These are phyloP conservation scores for Nepenthes alata DNA, from an alignment of 179 eudicot genomes.

Conservation along the genomic window DNA sequence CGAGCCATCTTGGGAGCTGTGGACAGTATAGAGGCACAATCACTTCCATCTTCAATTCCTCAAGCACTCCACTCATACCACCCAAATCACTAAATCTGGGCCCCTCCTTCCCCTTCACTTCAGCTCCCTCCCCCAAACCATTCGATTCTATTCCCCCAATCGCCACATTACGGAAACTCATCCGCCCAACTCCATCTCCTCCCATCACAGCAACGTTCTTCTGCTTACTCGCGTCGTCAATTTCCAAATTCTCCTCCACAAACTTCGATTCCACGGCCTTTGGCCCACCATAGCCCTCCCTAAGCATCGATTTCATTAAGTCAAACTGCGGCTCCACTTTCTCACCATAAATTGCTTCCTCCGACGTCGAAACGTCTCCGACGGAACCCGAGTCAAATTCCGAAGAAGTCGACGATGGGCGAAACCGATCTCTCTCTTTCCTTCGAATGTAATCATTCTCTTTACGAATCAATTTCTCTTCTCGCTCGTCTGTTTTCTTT, in stretches of 20 bases:
- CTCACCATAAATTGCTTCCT: conserved; percentile 48
- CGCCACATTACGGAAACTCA: conserved; percentile 8
- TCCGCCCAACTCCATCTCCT: conserved; percentile 10
- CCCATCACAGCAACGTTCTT: conserved; percentile 16
- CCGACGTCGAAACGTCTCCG: conserved; percentile 35
- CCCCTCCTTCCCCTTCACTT: conserved; percentile 30
- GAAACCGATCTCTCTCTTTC: not conserved
- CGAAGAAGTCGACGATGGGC: not conserved
- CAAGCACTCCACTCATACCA: conserved; percentile 49
- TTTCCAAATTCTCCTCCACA: conserved; percentile 21
- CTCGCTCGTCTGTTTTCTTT: conserved; percentile 19
- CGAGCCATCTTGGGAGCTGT: conserved; percentile 30
- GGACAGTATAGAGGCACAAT: conserved; percentile 65
- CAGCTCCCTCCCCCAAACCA: conserved; percentile 10
- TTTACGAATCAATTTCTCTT: conserved; percentile 18
- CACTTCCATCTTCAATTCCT: conserved; percentile 60
- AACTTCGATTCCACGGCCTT: conserved; percentile 7
- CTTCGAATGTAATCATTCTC: conserved; percentile 20
- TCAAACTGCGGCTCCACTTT: conserved; percentile 53
- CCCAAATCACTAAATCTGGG: conserved; percentile 77
- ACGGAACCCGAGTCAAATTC: conserved; percentile 14
- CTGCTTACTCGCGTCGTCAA: conserved; percentile 36
- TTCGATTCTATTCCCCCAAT: conserved; percentile 12
- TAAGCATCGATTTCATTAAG: conserved; percentile 56
- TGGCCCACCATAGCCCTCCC: conserved; percentile 29